Evolutionary conservation across 78 protist genomes (phyloP), one percentile per base, ranked within the genome.

Genomic region (Thecamonas trahens): DNA sequence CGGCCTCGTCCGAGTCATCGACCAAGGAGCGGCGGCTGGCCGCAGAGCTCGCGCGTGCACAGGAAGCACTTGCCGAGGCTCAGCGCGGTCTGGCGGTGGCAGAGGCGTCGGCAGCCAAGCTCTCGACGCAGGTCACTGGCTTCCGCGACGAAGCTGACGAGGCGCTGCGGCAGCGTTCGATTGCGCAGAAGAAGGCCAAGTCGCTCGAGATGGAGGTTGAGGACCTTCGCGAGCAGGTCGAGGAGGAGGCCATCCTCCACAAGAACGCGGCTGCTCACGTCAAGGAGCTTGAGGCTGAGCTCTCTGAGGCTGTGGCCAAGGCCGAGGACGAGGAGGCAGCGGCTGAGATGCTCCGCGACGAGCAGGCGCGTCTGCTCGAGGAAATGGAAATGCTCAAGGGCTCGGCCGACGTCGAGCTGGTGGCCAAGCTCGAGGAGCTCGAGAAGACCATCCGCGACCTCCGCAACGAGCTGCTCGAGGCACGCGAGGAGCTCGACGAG

Each of bases 341-440:
- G 17, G 44, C 3, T 7, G 44, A 3, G 17, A 39, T 8, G 44
- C 3, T 62, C 44, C 34, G 28, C 29, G 22, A 35, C 35, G 74
- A 55, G 37, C 34, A 37, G 20, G 22, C 32, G 67, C 53, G 18
- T 35, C 61, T 79, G 58, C 70, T 64, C 59, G 62, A 76, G 40
- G 82, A 84, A 52, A 63, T 70, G 60, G 57, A 62, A 38, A 71
- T 61, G 72, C 75, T n/a, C n/a, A n/a, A n/a, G n/a, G n/a, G n/a
- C n/a, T n/a, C n/a, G n/a, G n/a, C n/a, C n/a, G n/a, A 34, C 29
- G 60, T 64, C 75, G 79, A 67, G 17, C 47, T 22, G n/a, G n/a
- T 34, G 53, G 53, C 35, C 39, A 55, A 17, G 35, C 8, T 50
- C 70, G 76, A 82, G 61, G 67, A 80, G 66, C 82, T 83, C 45